Percentiles rank a stretch among this genome's conserved stretches.
Conservation (phyloP, 352 stramenopile species). For the Globisporangium mamillatum region DNA sequence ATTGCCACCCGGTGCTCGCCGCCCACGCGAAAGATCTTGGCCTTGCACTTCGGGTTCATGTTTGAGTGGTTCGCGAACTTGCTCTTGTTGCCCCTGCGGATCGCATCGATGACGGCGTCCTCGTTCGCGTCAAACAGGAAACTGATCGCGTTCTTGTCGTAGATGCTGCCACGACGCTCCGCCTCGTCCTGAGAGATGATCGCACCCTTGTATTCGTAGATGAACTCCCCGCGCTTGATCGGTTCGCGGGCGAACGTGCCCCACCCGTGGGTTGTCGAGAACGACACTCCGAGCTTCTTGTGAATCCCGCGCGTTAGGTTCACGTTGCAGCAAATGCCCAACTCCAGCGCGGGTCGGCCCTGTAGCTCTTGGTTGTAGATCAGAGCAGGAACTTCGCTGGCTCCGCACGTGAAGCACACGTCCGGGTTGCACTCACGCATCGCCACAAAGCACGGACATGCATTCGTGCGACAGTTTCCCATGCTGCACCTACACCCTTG, state of each 20-base stretch:
- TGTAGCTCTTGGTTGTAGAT: constrained; percentile 35
- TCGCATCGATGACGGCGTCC: constrained; percentile 89
- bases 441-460: constrained; percentile 58
- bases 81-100: constrained; percentile 92
- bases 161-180: constrained; percentile 74
- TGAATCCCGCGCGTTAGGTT: constrained; percentile 55
- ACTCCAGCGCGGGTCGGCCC: constrained; percentile 27
- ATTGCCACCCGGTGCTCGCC: constrained; percentile 91
- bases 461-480: constrained; percentile 62
- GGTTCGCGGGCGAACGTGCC: constrained; percentile 56
- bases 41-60: constrained; percentile 71
- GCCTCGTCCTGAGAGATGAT: constrained; percentile 71
- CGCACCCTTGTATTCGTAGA: constrained; percentile 66
- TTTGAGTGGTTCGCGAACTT: constrained; percentile 86
- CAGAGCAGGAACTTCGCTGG: constrained; percentile 49
- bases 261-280: constrained; percentile 64
- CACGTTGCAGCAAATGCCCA: constrained; percentile 70
- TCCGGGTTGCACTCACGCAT: constrained; percentile 60
- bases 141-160: constrained; percentile 82
- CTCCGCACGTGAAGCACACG: constrained; percentile 53
- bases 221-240: constrained; percentile 65
- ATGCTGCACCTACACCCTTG: constrained; percentile 49
- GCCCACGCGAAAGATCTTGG: constrained; percentile 77
- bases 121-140: constrained; percentile 93
- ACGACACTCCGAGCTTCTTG: constrained; percentile 61